phyloP scores from a whole-genome alignment of 495 filamentous ascomycete genomes.

The Geoglossum glabrum region DNA sequence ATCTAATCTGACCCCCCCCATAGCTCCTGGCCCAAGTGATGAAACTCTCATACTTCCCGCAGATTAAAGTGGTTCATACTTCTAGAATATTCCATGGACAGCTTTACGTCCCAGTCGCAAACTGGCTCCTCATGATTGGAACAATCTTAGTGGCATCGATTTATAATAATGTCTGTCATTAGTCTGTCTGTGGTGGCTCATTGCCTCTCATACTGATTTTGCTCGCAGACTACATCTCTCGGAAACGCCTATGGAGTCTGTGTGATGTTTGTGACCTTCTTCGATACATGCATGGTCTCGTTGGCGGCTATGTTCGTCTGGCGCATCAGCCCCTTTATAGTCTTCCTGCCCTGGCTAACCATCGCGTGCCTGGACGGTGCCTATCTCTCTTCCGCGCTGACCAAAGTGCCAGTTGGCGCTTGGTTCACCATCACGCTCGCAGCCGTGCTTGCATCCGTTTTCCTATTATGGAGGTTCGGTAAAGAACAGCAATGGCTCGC shows the following conservation, averaged over 20 bases:
- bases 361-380: constrained; percentile 33
- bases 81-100: constrained; percentile 46
- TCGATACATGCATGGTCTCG: constrained; percentile 48
- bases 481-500: constrained; percentile 55
- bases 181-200: background rate
- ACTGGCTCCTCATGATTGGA: constrained; percentile 55
- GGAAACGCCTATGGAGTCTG: constrained; percentile 25
- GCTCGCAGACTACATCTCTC: background rate
- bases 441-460: constrained; percentile 31
- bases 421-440: constrained; percentile 56
- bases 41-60: constrained; percentile 45
- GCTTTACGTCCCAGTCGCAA: constrained; percentile 48
- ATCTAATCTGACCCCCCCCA: too few relatives aligned
- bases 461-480: constrained; percentile 53
- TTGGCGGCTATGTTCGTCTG: constrained; percentile 49
- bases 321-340: constrained; percentile 33
- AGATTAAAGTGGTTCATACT: constrained; percentile 47
- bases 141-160: constrained; percentile 47
- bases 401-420: constrained; percentile 49
- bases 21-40: constrained; percentile 47
- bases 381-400: constrained; percentile 44
- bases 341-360: constrained; percentile 28
- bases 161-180: constrained; percentile 38
- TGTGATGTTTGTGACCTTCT: constrained; percentile 56
- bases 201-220: background rate